Evolutionary conservation across 1,139 yeast genomes (phyloP).

Genomic region (Kluyveromyces sp.): DNA sequence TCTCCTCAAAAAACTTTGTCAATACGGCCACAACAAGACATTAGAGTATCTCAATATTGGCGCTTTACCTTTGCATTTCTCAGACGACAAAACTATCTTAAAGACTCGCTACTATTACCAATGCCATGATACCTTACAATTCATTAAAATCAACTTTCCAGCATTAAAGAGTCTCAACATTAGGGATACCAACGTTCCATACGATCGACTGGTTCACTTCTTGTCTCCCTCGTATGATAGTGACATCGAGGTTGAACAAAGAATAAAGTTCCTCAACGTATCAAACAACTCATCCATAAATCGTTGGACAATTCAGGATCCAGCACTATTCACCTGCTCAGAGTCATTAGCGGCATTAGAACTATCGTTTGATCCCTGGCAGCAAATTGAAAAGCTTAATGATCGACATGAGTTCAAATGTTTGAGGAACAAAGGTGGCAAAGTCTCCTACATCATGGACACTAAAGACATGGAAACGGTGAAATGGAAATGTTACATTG

Average conservation of each 20-base stretch:
- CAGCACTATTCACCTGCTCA: slow-evolving; percentile 38
- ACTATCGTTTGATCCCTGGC: slow-evolving; percentile 34
- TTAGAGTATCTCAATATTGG: slow-evolving; percentile 54
- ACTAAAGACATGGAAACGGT: slow-evolving; percentile 29
- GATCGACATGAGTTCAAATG: slow-evolving; percentile 33
- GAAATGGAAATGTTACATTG: slow-evolving; percentile 43
- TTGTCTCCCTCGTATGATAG: slow-evolving; percentile 31
- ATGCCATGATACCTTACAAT: slow-evolving; percentile 42
- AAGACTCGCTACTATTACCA: slow-evolving; percentile 24
- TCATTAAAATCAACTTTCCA: slow-evolving; percentile 50
- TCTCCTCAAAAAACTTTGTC: slow-evolving; percentile 42
- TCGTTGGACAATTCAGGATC: slow-evolving; percentile 48
- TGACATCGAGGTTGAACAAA: slow-evolving; percentile 21
- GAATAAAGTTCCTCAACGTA: slow-evolving; percentile 43
- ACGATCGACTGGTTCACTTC: slow-evolving; percentile 45
- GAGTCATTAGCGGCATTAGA: slow-evolving; percentile 37
- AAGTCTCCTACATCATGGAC: slow-evolving; percentile 18
- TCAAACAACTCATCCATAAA: slow-evolving; percentile 43
- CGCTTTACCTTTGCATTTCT: slow-evolving; percentile 50
- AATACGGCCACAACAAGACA: slow-evolving; percentile 36
- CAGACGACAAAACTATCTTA: slow-evolving; percentile 15
- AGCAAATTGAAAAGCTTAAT: slow-evolving; percentile 32
- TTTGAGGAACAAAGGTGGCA: slow-evolving; percentile 22
- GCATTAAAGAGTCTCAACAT: slow-evolving; percentile 52
- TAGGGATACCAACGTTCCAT: slow-evolving; percentile 48